These are phyloP conservation scores for Argentina anserina DNA, from an alignment of 306 rosid species.

Conservation along the genomic window DNA sequence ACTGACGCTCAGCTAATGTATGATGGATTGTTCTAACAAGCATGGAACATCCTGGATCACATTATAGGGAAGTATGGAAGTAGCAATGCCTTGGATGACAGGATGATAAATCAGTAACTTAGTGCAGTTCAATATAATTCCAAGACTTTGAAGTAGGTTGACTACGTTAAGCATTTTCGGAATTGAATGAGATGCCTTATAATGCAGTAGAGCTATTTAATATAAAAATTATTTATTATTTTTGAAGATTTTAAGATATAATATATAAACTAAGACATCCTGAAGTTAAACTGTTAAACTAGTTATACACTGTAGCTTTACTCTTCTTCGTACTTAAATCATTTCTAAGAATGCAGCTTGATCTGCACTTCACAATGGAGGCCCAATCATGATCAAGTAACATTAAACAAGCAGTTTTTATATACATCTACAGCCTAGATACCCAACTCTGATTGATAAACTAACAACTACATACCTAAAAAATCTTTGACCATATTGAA, in stretches of 20 bases:
- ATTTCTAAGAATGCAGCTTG: neutral
- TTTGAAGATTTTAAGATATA: too few relatives aligned
- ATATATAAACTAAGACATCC: neutral
- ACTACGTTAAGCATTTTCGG: neutral
- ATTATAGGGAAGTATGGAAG: neutral
- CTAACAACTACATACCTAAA: slow-evolving; percentile 38
- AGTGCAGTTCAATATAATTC: neutral
- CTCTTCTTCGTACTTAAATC: neutral
- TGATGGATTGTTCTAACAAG: neutral
- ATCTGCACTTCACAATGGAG: neutral
- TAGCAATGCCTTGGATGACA: neutral
- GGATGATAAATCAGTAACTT: neutral
- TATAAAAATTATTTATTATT: too few relatives aligned
- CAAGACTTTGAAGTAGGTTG: neutral
- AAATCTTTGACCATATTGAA: slow-evolving; percentile 36
- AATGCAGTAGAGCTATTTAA: neutral
- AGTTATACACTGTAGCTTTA: neutral
- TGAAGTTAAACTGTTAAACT: neutral
- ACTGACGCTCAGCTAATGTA: neutral
- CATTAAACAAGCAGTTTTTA: neutral
- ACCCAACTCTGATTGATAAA: slow-evolving; percentile 7
- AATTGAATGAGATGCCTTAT: neutral
- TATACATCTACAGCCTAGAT: neutral
- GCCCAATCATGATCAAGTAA: neutral
- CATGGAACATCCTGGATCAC: neutral